phyloP scores from a whole-genome alignment of 768 basidiomycete species.

The Kwoniella shandongensis region DNA sequence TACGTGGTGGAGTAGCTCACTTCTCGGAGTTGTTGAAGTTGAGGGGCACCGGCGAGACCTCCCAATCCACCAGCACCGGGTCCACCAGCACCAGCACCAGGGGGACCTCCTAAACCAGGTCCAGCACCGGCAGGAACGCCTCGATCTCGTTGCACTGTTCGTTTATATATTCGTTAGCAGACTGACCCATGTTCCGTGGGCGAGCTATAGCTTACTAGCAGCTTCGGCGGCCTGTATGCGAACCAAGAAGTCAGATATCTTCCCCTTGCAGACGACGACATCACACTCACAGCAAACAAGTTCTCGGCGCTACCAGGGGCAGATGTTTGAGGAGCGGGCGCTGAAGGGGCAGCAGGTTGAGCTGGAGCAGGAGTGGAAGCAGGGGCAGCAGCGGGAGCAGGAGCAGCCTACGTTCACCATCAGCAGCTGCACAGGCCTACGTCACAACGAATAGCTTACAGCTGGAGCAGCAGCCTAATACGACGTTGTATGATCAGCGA shows the following conservation, averaged over 20 bases:
- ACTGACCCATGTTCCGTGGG: neutral
- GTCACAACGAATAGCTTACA: too few species aligned
- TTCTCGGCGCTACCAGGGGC: constrained; percentile 64
- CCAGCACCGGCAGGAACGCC: constrained; percentile 35
- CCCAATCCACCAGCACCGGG: constrained; percentile 52
- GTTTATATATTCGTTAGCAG: neutral
- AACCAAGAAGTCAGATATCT: neutral
- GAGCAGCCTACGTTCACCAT: constrained; percentile 55
- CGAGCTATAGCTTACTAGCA: constrained; percentile 47
- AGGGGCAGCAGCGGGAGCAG: constrained; percentile 50
- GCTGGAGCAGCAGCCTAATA: constrained; percentile 58
- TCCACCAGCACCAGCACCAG: constrained; percentile 52
- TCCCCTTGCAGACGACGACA: neutral
- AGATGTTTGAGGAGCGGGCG: constrained; percentile 20
- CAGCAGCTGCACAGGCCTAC: too few species aligned
- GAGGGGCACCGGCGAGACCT: constrained; percentile 62
- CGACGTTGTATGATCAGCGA: too few species aligned
- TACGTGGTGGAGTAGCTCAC: constrained; percentile 27
- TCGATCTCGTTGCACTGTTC: constrained; percentile 48
- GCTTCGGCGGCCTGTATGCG: constrained; percentile 47
- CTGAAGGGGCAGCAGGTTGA: constrained; percentile 37
- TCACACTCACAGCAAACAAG: constrained; percentile 71
- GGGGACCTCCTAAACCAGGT: constrained; percentile 37
- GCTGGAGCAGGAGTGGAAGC: constrained; percentile 53
- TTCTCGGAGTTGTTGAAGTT: constrained; percentile 68